Base-by-base conservation (phyloP, 2,329 filamentous ascomycete species). In the Penicillium brasilianum region DNA sequence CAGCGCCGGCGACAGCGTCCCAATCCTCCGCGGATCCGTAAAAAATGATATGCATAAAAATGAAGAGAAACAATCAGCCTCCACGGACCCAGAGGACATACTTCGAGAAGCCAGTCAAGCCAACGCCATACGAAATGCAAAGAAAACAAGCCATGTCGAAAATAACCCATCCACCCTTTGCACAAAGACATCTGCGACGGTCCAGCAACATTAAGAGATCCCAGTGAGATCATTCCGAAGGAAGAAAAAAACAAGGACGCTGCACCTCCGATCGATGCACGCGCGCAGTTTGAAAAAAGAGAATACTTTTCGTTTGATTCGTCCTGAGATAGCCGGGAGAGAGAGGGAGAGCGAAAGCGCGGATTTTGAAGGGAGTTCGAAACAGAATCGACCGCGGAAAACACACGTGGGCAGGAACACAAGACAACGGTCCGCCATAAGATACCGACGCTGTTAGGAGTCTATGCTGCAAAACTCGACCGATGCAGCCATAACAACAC, bases 61-160 rank as follows among this genome's bases (percentile, higher is more conserved):
- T 43, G 11, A 67, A 67, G 64, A 70, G 66, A 69, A 67, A 69
- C 69, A 63, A 69, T 71, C 67, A 68, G 65, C 69, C 71, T 69
- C 71, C 70, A 69, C 70, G 71, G 71, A 72, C 69, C 74, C 68
- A 73, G 70, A 76, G 71, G 71, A 74, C 57, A 63, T 65, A 69
- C 68, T 63, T 50, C 4, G 48, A 32, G 30, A 52, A 52, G 32
- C 32, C 66, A 68, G 71, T 76, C 73, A 74, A 75, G 74, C 73
- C 72, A 78, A 78, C 76, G 76, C 76, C 76, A 75, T 71, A 76
- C 69, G 73, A 67, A 78, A 78, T 77, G 76, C 76, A 77, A 77
- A 65, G 70, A 63, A n/a, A 75, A 75, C 67, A 28, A 66, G 71
- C 69, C 57, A 36, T 37, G 59, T 57, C 55, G 54, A 62, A 63